Conservation (phyloP, 1,284 basidiomycete species). For the Taiwanofungus camphoratus region DNA sequence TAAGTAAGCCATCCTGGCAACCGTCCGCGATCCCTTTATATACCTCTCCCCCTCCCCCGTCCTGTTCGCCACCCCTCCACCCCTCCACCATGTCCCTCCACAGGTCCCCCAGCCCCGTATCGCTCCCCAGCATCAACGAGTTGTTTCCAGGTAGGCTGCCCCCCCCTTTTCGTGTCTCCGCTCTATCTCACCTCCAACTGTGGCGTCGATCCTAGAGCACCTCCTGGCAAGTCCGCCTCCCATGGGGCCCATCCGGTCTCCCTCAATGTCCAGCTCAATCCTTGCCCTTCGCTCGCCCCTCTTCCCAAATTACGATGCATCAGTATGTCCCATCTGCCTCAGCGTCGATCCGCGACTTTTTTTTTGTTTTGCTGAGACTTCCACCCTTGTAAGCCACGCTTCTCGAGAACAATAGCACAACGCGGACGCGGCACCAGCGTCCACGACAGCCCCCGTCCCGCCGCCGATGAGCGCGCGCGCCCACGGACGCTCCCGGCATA, state of each 20-base stretch:
- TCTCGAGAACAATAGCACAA: no score
- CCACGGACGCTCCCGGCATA: background rate
- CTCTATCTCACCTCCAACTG: slow-evolving; percentile 1
- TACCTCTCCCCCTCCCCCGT: background rate
- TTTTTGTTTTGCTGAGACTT: no score
- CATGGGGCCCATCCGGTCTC: no score
- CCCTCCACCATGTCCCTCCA: slow-evolving; percentile 11
- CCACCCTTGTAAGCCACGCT: no score
- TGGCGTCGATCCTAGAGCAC: slow-evolving; percentile 14
- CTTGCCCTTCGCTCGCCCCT: no score
- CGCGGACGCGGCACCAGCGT: no score
- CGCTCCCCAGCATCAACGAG: slow-evolving; percentile 26
- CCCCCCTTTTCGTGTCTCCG: background rate
- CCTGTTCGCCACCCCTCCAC: background rate
- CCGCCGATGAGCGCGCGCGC: background rate
- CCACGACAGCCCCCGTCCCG: no score
- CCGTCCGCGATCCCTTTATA: slow-evolving; percentile 2
- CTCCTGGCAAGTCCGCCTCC: slow-evolving; percentile 14
- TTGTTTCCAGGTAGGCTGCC: slow-evolving; percentile 21
- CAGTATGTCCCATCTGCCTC: no score
- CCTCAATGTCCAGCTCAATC: no score
- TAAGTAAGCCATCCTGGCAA: slow-evolving; percentile 5
- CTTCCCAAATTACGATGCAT: no score
- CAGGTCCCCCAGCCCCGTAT: slow-evolving; percentile 10
- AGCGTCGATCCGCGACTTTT: no score